Conservation (phyloP, 768 basidiomycete species). For the Cyathus striatus region DNA sequence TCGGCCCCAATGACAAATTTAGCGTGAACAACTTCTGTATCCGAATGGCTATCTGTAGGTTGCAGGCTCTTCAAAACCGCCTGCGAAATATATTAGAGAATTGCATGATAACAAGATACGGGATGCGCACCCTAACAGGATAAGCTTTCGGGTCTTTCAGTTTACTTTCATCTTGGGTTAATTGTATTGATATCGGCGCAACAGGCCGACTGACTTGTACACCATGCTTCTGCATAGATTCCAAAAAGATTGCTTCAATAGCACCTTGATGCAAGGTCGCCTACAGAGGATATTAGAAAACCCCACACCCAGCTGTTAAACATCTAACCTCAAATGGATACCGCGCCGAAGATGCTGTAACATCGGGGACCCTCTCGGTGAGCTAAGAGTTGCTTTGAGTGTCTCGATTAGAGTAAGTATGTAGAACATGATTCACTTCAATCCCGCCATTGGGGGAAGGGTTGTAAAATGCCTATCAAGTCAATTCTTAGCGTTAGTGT, state of each 20-base stretch:
- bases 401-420: not conserved
- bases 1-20: constrained; percentile 78
- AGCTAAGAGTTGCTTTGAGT: constrained; percentile 30
- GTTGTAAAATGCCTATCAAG: constrained; percentile 71
- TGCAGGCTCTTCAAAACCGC: constrained; percentile 40
- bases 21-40: constrained; percentile 56
- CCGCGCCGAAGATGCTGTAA: constrained; percentile 56
- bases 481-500: too few species aligned
- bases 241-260: constrained; percentile 54
- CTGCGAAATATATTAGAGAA: constrained; percentile 20
- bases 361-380: constrained; percentile 56
- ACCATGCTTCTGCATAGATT: constrained; percentile 44
- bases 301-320: not conserved
- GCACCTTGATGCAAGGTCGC: constrained; percentile 59
- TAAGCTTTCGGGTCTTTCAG: constrained; percentile 34
- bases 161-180: constrained; percentile 34
- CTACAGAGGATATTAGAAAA: constrained; percentile 24
- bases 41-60: constrained; percentile 21
- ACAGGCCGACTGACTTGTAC: constrained; percentile 47
- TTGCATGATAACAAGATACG: not conserved
- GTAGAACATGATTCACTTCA: constrained; percentile 32
- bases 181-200: constrained; percentile 40
- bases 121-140: constrained; percentile 29
- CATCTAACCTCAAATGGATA: constrained; percentile 63
- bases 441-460: constrained; percentile 57